Percentiles rank a stretch among this genome's conserved stretches.
Conservation (phyloP, 2,329 filamentous ascomycete genomes). For the Cadophora gregata region DNA sequence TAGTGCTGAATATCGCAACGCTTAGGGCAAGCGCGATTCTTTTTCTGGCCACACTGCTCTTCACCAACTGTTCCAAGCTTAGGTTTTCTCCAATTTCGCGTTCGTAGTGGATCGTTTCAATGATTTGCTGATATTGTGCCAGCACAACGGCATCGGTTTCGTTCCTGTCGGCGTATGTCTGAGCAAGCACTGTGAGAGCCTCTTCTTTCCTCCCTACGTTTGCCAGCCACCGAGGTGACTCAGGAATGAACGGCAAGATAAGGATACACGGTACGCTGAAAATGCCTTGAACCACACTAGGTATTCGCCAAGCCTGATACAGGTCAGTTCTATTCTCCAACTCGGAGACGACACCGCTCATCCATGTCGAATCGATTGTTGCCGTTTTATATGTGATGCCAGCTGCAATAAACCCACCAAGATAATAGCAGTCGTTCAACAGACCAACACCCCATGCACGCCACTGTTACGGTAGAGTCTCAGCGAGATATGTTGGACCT, state of each 20-base stretch:
- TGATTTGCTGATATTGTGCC: conserved; percentile 50
- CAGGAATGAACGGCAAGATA: conserved; percentile 44
- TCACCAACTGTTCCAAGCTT: conserved; percentile 47
- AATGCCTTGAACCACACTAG: conserved; percentile 41
- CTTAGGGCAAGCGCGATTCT: conserved; percentile 54
- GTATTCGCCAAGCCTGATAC: conserved; percentile 43
- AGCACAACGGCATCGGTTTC: conserved; percentile 52
- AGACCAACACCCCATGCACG: conserved; percentile 51
- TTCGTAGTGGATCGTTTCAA: conserved; percentile 51
- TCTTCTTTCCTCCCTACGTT: conserved; percentile 53
- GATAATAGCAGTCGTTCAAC: conserved; percentile 47
- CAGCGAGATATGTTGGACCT: conserved; percentile 55
- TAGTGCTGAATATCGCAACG: conserved; percentile 57
- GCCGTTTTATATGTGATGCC: conserved; percentile 46
- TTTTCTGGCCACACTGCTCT: conserved; percentile 58
- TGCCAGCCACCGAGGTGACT: conserved; percentile 66
- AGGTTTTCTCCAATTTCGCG: conserved; percentile 49
- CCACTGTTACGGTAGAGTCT: conserved; percentile 54
- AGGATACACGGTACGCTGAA: conserved; percentile 36
- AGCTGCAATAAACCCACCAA: conserved; percentile 45
- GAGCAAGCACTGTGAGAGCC: conserved; percentile 52
- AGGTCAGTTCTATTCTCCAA: background rate
- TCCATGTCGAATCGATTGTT: conserved; percentile 44
- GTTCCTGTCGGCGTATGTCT: conserved; percentile 61
- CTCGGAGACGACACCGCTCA: background rate